Base-by-base conservation (phyloP, 1,284 basidiomycete species). In the Ceratobasidium sp. region DNA sequence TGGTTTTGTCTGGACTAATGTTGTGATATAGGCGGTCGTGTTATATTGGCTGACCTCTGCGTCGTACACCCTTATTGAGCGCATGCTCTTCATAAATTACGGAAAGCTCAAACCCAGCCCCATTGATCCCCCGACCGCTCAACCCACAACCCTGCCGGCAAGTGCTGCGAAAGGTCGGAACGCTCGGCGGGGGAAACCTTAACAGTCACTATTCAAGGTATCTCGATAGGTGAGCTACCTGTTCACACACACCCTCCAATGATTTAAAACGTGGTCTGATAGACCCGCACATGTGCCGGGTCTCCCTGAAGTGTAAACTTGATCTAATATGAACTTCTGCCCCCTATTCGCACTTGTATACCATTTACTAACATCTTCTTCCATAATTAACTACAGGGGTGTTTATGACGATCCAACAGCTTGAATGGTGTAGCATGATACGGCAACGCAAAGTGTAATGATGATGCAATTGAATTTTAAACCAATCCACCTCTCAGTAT, bases 1-100 rank as follows among this genome's bases (percentile, higher is more conserved):
- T 23, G 56, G 60, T 61, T 20, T 26, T 47, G 7, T 76, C 31
- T 77, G 2, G 73, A 78, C 65, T 69, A 80, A 68, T 77, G 75
- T 54, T 78, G 35, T 73, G 77, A 42, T 47, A 4, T 80, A 96
- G 93, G 89, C 92, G 64, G 87, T 97, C 23, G 86, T 91, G 60
- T 80, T 96, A 23, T 96, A 95, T 82, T 97, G 95, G 95, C 86
- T 93, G 2, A 90, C 93, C 5, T 96, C 94, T 7, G 92, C 94
- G 31, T 83, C 89, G 23, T 94, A 93, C 81, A 94, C 94, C 47
- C 84, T 97, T 28, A 77, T 91, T 20, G 94, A 96, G 82, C 92
- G 93, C 7, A 92, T 91, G 87, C 79, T 88, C n/a, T 86, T 96
- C 37, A 68, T 60, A 33, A 39, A 56, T 28, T 35, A 64, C 7